Conservation (phyloP, 805 yeast species). For the Teunomyces kruisii region DNA sequence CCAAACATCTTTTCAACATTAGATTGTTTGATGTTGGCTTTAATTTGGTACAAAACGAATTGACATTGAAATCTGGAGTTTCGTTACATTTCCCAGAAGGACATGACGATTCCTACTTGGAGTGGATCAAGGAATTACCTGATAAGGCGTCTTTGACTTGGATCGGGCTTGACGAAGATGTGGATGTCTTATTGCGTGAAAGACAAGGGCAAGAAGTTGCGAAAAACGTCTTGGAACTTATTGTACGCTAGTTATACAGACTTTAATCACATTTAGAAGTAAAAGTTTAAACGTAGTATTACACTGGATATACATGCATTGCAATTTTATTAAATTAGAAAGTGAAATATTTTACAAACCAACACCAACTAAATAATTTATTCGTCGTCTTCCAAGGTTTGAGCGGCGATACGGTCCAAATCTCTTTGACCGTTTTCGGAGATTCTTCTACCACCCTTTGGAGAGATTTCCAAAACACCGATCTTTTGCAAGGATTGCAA, state of each 20-base stretch:
- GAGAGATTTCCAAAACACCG: constrained; percentile 93
- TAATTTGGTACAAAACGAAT: constrained; percentile 36
- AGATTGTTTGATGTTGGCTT: constrained; percentile 43
- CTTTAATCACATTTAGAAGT: too few species aligned
- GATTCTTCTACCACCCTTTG: constrained; percentile 99
- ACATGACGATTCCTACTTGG: constrained; percentile 25
- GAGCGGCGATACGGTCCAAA: constrained; percentile 99
- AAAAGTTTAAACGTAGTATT: background rate
- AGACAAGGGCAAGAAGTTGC: constrained; percentile 19
- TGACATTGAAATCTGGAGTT: constrained; percentile 13
- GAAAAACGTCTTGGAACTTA: constrained; percentile 8
- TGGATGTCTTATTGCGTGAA: constrained; percentile 33
- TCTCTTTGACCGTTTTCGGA: constrained; percentile 99
- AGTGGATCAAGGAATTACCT: constrained; percentile 58
- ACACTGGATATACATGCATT: constrained; percentile 1
- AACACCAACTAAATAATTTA: constrained; percentile 14
- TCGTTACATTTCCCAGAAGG: constrained; percentile 51
- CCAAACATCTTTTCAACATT: constrained; percentile 36
- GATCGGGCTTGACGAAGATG: constrained; percentile 49
- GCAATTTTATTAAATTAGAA: constrained; percentile 4
- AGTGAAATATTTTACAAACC: constrained; percentile 10
- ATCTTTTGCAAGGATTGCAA: constrained; percentile 97
- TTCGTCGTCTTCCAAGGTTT: constrained; percentile 91
- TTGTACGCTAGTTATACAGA: background rate
- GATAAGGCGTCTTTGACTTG: constrained; percentile 51